phyloP scores from a whole-genome alignment of 2,329 filamentous ascomycete species.

The Nigrospora oryzae region DNA sequence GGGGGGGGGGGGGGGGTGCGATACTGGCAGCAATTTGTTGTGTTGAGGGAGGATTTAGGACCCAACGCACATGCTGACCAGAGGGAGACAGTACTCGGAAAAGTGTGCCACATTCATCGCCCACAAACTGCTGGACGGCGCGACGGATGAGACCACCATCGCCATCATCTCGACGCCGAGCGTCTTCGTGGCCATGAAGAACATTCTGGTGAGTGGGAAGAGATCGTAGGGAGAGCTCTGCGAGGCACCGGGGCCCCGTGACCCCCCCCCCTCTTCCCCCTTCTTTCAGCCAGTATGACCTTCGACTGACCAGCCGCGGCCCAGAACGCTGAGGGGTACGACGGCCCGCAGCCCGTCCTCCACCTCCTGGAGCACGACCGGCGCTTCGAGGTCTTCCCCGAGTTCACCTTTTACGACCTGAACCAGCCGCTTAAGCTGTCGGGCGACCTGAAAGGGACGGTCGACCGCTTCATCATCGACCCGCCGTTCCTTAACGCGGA shows the following conservation, averaged over 20 bases:
- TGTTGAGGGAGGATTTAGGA: neutral
- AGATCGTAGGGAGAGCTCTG: no score
- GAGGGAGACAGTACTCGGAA: constrained; percentile 52
- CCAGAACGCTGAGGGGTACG: constrained; percentile 12
- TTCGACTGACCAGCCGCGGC: constrained; percentile 1
- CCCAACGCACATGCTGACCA: neutral
- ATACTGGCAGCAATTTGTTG: neutral
- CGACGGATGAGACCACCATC: constrained; percentile 48
- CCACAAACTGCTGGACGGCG: constrained; percentile 54
- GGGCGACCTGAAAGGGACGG: constrained; percentile 49
- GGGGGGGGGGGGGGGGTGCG: no score
- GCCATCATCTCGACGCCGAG: constrained; percentile 68
- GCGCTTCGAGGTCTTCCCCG: constrained; percentile 64
- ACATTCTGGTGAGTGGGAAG: constrained; percentile 45
- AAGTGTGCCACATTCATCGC: constrained; percentile 60
- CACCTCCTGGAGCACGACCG: constrained; percentile 66
- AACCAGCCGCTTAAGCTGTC: constrained; percentile 59
- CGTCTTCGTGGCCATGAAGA: constrained; percentile 69
- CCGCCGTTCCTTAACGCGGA: constrained; percentile 75
- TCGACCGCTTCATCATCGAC: constrained; percentile 66
- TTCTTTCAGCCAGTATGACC: neutral
- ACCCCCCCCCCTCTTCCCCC: no score
- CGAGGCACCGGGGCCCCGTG: neutral
- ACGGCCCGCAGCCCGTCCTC: constrained; percentile 43
- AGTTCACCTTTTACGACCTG: constrained; percentile 71